Conservation (phyloP, 306 rosid species). For the Lathyrus sativus region DNA sequence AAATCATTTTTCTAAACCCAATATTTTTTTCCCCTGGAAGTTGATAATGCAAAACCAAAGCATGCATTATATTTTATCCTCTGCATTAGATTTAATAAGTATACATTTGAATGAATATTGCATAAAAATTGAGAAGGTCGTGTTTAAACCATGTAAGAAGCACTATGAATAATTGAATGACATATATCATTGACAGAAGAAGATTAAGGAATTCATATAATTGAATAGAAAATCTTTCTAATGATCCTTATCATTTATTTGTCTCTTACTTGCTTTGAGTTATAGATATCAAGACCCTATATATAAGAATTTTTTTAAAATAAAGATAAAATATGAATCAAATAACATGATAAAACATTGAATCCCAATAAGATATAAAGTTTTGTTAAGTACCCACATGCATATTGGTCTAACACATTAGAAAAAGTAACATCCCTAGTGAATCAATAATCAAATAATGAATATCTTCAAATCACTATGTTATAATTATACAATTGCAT, state of each 20-base stretch:
- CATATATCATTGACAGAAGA: neutral
- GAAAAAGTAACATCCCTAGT: too few relatives aligned
- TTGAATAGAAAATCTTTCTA: slow-evolving; percentile 62
- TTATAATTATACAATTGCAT: too few relatives aligned
- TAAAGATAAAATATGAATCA: slow-evolving; percentile 10
- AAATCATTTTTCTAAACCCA: too few relatives aligned
- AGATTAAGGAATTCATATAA: slow-evolving; percentile 27
- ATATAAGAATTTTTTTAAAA: neutral
- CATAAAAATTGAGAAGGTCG: slow-evolving; percentile 15
- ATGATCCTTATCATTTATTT: slow-evolving; percentile 76
- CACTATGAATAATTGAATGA: slow-evolving; percentile 26
- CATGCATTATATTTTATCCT: too few relatives aligned
- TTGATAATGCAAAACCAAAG: too few relatives aligned
- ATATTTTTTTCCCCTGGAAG: too few relatives aligned
- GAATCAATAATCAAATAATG: too few relatives aligned
- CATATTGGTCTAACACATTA: too few relatives aligned
- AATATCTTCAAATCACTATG: too few relatives aligned
- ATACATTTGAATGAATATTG: slow-evolving; percentile 14
- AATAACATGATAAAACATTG: neutral
- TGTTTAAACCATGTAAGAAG: slow-evolving; percentile 6
- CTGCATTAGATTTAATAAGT: neutral
- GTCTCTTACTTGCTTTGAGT: slow-evolving; percentile 84
- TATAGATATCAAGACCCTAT: slow-evolving; percentile 82
- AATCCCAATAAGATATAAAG: slow-evolving; percentile 2
- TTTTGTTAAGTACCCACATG: neutral